Conservation (phyloP, 805 yeast genomes). For the Komagataella pastoris region DNA sequence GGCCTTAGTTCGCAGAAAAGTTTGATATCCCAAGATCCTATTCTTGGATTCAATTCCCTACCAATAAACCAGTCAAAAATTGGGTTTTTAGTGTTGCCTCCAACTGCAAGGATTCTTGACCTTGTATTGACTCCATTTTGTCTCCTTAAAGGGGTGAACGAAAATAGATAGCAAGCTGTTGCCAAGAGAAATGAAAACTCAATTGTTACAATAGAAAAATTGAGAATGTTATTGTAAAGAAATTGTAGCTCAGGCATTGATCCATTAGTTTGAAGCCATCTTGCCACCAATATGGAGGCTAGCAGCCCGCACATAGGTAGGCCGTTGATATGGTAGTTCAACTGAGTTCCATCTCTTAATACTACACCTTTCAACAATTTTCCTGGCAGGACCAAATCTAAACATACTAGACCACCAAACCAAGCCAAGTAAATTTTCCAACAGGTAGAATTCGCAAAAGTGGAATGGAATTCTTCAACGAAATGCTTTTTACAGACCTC, state of each 20-base stretch:
- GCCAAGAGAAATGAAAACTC: conserved; percentile 55
- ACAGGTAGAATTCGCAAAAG: conserved; percentile 23
- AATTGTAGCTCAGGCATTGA: conserved; percentile 70
- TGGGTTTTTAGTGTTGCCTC: conserved; percentile 70
- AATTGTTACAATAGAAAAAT: conserved; percentile 49
- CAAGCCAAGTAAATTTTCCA: conserved; percentile 61
- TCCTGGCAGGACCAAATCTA: conserved; percentile 77
- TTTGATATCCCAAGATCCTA: conserved; percentile 79
- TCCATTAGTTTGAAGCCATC: conserved; percentile 39
- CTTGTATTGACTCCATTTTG: conserved; percentile 39
- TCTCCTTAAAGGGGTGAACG: conserved; percentile 46
- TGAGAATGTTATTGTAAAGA: conserved; percentile 54
- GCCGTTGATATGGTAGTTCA: conserved; percentile 79
- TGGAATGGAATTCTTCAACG: conserved; percentile 9
- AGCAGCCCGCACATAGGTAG: conserved; percentile 31
- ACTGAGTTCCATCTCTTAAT: conserved; percentile 62
- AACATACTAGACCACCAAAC: conserved; percentile 50
- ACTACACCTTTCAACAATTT: conserved; percentile 45
- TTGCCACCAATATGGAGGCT: conserved; percentile 26
- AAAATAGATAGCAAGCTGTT: conserved; percentile 45
- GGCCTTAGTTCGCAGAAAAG: conserved; percentile 90
- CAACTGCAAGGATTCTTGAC: conserved; percentile 67
- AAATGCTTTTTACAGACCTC: conserved; percentile 7
- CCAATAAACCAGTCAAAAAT: conserved; percentile 96
- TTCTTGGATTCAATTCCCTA: conserved; percentile 85